These are phyloP conservation scores for Syzygium malaccense DNA, from an alignment of 441 rosid genomes.

Conservation along the genomic window DNA sequence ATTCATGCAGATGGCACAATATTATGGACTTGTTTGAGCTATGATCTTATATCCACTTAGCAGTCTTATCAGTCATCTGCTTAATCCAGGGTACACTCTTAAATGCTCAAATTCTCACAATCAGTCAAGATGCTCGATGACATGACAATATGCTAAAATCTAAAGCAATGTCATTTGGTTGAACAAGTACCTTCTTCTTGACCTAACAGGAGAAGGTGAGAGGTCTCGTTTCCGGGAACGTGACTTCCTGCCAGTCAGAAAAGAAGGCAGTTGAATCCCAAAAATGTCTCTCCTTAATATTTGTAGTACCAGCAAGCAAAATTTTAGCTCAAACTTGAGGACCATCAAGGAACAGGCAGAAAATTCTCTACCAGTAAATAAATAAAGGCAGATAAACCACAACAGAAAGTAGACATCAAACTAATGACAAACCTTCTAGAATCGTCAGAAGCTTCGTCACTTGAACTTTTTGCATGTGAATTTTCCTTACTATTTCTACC, in stretches of 20 bases:
- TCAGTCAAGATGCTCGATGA: background rate
- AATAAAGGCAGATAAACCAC: background rate
- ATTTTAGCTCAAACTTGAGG: background rate
- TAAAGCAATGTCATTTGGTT: background rate
- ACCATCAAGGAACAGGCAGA: background rate
- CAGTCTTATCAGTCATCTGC: background rate
- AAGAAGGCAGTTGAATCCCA: conserved; percentile 1
- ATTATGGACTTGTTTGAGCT: background rate
- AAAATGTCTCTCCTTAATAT: background rate
- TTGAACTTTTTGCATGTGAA: conserved; percentile 30
- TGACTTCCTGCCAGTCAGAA: conserved; percentile 35
- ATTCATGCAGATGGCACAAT: background rate
- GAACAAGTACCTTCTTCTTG: conserved; percentile 54
- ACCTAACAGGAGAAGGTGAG: conserved; percentile 79
- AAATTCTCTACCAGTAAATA: background rate
- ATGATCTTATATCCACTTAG: background rate
- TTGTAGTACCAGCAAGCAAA: background rate
- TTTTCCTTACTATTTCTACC: conserved; percentile 46
- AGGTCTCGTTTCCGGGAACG: conserved; percentile 41
- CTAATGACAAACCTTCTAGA: conserved; percentile 52
- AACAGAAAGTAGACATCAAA: background rate
- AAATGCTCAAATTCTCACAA: background rate
- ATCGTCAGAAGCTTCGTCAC: conserved; percentile 66
- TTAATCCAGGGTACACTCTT: background rate
- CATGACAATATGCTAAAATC: background rate